Base-by-base conservation (phyloP, 306 rosid genomes). In the Crataegus laevigata region DNA sequence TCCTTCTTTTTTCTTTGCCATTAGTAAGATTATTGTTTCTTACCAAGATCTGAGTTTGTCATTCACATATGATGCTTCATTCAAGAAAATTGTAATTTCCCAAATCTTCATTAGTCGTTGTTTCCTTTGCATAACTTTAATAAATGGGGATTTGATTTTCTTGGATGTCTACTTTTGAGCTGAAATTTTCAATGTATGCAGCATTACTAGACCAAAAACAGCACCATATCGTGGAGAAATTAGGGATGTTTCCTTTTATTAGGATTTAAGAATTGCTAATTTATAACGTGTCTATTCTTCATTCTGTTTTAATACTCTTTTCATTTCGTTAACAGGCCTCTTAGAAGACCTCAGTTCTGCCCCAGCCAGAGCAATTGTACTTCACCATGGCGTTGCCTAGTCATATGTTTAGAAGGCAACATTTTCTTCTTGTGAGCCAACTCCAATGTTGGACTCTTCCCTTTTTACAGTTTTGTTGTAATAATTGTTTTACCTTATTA, bases 321-420 rank as follows among this genome's bases (percentile, higher is more conserved):
- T 75, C 38, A 45, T 74, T 47, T 79, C 59, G 54, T 66, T 75
- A 76, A 66, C 82, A 96, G 99, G 99, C 69, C 94, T 92, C 75
- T 57, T 96, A 19, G 96, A 96, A 84, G 99, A 96, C 82, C 91
- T 96, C 88, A 87, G 90, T 68, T 83, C 98, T 80, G 99, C 97
- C 30, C 98, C 98, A 80, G 77, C 97, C 69, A 96, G 99, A 79
- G 90, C 97, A 70, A 68, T 96, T 71, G 84, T 96, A 78, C 82
- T 96, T 81, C 87, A 92, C 66, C 99, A 96, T 88, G 99, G 85
- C 7, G 82, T 3, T 29, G 77, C 18, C 57, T 96, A 76, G 69
- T 25, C 69, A 18, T 73, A 58, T 68, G 3, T 47, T 47, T 57
- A 0, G 25, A 54, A 6, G 57, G 36, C 43, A 60, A 54, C 78